Evolutionary conservation across 176 grass and related monocot genomes (phyloP), one percentile per base, ranked within the genome.

Genomic region (Cenchrus fungigraminus): DNA sequence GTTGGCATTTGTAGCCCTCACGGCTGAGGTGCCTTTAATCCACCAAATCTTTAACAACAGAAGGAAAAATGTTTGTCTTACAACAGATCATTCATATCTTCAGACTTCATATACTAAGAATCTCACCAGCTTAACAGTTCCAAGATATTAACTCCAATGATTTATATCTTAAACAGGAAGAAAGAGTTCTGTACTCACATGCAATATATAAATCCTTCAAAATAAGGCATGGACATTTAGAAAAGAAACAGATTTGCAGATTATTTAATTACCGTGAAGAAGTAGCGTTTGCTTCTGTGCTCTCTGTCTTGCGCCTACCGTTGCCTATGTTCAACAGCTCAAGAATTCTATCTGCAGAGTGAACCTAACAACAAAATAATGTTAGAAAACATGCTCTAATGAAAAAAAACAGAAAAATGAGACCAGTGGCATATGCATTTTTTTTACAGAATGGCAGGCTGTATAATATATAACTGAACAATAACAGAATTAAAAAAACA

Each of bases 291-390:
- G 97, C 94, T 86, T 96, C 91, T 9, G 97, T 99, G 76, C 91
- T 99, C 80, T 99, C 97, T 86, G 92, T 99, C 88, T 99, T 99
- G 68, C 97, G 97, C 64, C 97, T 89, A 67, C 88, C 94, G 43
- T 99, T 99, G 77, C 97, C 97, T 84, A 99, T 89, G 88, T 91
- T 99, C 49, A 99, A 93, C 67, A 99, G 90, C 91, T 99, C 97
- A 87, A 99, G 93, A 80, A 99, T 99, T 82, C 87, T 99, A 84
- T 99, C 91, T 84, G 97, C 94, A 77, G 97, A 94, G 37, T 99
- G 93, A 88, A 99, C 97, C 97, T 99, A 76, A 74, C 2, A 25
- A 73, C 73, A 89, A 68, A 58, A 63, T 56, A 72, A 75, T 5
- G 12, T 74, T 63, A 60, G 29, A 15, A 71, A 68, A 59, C 44